Conservation (phyloP, 2,329 filamentous ascomycete species). For the Pseudocercospora fijiensis region DNA sequence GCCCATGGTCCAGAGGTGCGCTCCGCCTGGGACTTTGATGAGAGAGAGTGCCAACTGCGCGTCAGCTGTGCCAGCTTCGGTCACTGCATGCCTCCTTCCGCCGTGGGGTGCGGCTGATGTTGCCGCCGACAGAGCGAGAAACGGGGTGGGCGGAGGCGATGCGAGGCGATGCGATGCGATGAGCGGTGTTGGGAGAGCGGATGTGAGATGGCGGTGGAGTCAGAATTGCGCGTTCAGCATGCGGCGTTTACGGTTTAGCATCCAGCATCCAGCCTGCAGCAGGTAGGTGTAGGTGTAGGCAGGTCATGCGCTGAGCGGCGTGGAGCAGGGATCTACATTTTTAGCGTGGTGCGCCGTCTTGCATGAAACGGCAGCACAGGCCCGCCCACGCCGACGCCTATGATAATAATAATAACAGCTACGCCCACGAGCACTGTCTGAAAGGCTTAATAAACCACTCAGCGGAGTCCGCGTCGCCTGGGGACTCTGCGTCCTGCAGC, state of each 20-base stretch:
- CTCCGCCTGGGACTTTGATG: not conserved
- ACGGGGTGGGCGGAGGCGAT: not conserved
- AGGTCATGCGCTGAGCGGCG: not conserved
- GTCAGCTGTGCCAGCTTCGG: constrained; percentile 6
- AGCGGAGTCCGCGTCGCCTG: not conserved
- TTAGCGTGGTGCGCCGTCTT: not conserved
- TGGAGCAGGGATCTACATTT: not conserved
- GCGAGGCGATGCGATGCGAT: not conserved
- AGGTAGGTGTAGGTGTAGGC: too few relatives aligned
- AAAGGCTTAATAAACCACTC: too few relatives aligned
- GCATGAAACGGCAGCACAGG: not conserved
- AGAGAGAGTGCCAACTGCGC: constrained; percentile 6
- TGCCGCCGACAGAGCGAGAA: not conserved
- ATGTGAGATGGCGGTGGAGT: not conserved
- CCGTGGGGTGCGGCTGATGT: not conserved
- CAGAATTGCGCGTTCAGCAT: not conserved
- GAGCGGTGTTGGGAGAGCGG: not conserved
- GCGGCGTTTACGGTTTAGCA: too few relatives aligned
- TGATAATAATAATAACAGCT: too few relatives aligned
- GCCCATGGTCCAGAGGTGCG: constrained; percentile 29
- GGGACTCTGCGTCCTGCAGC: too few relatives aligned
- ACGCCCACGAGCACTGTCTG: too few relatives aligned
- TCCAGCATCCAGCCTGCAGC: too few relatives aligned
- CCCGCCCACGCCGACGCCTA: too few relatives aligned
- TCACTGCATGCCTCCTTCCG: constrained; percentile 6